Conservation (phyloP, 352 stramenopile species). For the Phytophthora brassicae region DNA sequence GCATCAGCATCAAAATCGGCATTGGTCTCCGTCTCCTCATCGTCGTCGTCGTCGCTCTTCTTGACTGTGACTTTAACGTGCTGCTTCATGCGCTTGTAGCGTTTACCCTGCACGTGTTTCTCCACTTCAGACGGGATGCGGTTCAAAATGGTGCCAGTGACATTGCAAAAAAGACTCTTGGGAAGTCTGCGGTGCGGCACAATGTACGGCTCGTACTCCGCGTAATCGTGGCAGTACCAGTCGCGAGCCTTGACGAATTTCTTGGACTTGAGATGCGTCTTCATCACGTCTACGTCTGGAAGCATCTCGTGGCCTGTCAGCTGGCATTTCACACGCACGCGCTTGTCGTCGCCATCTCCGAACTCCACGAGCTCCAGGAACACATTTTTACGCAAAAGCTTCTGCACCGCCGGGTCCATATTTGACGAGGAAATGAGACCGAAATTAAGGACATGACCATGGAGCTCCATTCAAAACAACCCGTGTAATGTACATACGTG, state of each 20-base stretch:
- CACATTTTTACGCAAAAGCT: constrained; percentile 48
- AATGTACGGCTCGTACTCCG: constrained; percentile 91
- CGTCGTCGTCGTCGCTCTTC: constrained; percentile 30
- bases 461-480: constrained; percentile 26
- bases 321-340: constrained; percentile 66
- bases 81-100: constrained; percentile 80
- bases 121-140: constrained; percentile 87
- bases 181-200: constrained; percentile 79
- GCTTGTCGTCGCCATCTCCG: constrained; percentile 46
- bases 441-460: constrained; percentile 16
- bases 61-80: constrained; percentile 59
- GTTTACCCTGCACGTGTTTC: constrained; percentile 88
- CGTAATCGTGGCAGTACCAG: constrained; percentile 91
- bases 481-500: background rate
- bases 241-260: constrained; percentile 81
- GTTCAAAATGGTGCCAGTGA: constrained; percentile 87
- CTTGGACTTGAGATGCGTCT: constrained; percentile 72
- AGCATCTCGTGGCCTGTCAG: constrained; percentile 84
- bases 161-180: constrained; percentile 88
- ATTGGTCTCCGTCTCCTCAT: constrained; percentile 26
- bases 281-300: constrained; percentile 56
- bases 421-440: too few species aligned
- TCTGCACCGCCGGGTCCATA: constrained; percentile 42
- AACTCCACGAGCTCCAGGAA: constrained; percentile 58
- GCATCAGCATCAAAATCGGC: constrained; percentile 75